Percentiles rank a stretch among this genome's conserved stretches.
These are phyloP conservation scores for Gossypium longicalyx DNA, from an alignment of 345 rosid genomes.

Conservation along the genomic window DNA sequence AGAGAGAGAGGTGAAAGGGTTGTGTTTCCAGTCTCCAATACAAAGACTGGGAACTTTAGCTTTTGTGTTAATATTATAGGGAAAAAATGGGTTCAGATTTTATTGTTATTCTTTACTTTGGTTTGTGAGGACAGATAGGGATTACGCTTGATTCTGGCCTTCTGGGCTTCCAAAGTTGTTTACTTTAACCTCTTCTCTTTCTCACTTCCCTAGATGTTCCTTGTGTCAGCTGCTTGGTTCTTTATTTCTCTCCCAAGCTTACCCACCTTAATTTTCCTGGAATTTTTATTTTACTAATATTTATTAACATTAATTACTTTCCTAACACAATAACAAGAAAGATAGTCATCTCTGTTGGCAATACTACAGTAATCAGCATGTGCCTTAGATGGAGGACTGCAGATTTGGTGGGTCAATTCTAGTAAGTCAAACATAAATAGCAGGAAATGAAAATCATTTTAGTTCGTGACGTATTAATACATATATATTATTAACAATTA, in stretches of 20 bases:
- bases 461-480: background rate
- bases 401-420: conserved; percentile 11
- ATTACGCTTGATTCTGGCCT: conserved; percentile 31
- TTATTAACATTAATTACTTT: background rate
- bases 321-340: background rate
- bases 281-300: background rate
- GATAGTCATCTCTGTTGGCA: background rate
- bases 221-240: conserved; percentile 32
- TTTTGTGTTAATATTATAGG: conserved; percentile 37
- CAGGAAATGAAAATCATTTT: background rate
- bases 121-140: conserved; percentile 37
- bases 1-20: conserved; percentile 10
- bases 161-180: conserved; percentile 46
- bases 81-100: conserved; percentile 33
- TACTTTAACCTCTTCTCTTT: conserved; percentile 44
- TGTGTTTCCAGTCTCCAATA: conserved; percentile 51
- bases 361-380: conserved; percentile 13
- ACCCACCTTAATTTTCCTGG: conserved; percentile 4
- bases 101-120: conserved; percentile 52
- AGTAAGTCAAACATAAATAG: conserved; percentile 5
- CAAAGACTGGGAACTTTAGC: conserved; percentile 57
- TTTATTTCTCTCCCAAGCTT: conserved; percentile 8
- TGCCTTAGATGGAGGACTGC: background rate
- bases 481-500: background rate
- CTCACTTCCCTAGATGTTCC: conserved; percentile 73